Base-by-base conservation (phyloP, 345 rosid species). In the Hibiscus trionum region DNA sequence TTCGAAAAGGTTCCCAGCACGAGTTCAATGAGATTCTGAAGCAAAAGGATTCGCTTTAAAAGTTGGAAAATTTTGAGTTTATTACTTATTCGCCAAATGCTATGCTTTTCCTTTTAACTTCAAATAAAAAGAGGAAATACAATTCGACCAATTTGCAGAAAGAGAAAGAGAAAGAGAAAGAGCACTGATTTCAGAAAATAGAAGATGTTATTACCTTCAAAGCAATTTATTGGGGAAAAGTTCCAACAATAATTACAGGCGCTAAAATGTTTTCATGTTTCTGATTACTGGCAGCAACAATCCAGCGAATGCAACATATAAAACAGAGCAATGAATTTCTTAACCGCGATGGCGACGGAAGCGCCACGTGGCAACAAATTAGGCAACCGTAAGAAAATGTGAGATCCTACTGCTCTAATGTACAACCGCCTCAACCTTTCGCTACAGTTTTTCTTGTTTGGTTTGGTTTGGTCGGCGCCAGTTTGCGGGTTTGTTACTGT, bases 31-130 rank as follows among this genome's bases (percentile, higher is more conserved):
- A 68, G 71, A 68, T 68, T 59, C 49, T 17, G 42, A 66, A 63
- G 74, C 29, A 46, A 66, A 70, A 42, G 2, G 1, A 68, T 44
- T 21, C 24, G 42, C 61, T 39, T 53, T 9, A 29, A 29, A 68
- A 10, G 12, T 4, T 19, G 0, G 12, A 68, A 50, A 16, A 3
- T 16, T 9, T 19, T 17, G 27, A 24, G 35, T 66, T 60, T 24
- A 53, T 29, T 31, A 52, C 76, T 73, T 70, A 6, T n/a, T 74
- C 71, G 61, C 79, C 77, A 75, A 68, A 72, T 58, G 58, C 75
- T 62, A 70, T 69, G 75, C 77, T 57, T 73, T 68, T 74, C 67
- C 84, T 73, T 79, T 26, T 39, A 16, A 72, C 80, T 81, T 73
- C 69, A 81, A 79, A 73, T 42, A n/a, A 53, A 7, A 65, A 35